Conservation (phyloP, 169 alveolate species). For the Blepharisma undulans region DNA sequence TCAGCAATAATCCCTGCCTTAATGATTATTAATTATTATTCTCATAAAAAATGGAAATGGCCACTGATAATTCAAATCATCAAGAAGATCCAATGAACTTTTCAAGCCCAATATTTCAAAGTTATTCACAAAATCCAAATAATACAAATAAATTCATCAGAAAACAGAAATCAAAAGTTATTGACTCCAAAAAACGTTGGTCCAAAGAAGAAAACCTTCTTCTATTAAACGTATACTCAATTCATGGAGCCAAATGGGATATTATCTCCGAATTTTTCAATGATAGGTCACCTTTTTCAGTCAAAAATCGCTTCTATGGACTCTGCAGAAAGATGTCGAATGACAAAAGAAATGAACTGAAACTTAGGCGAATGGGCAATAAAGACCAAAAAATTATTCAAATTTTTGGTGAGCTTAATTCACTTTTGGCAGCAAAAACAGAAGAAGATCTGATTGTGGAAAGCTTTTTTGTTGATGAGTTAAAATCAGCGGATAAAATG, state of each 20-base stretch:
- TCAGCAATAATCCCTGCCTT: not conserved
- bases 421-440: not conserved
- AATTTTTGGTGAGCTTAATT: not conserved
- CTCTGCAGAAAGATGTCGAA: not conserved
- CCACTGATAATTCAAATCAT: not conserved
- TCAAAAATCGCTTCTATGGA: not conserved
- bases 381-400: not conserved
- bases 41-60: not conserved
- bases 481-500: not conserved
- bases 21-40: no score
- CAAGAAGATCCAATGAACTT: not conserved
- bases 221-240: not conserved
- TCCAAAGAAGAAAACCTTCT: not conserved
- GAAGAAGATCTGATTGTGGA: not conserved
- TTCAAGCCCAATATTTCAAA: not conserved
- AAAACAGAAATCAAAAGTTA: not conserved
- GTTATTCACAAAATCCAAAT: not conserved
- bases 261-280: not conserved
- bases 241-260: not conserved
- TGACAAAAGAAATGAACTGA: not conserved
- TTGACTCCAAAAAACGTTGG: not conserved
- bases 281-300: not conserved
- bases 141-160: not conserved
- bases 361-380: not conserved
- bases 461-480: not conserved